phyloP scores from a whole-genome alignment of 2,329 filamentous ascomycete species.

The Trichoderma breve region DNA sequence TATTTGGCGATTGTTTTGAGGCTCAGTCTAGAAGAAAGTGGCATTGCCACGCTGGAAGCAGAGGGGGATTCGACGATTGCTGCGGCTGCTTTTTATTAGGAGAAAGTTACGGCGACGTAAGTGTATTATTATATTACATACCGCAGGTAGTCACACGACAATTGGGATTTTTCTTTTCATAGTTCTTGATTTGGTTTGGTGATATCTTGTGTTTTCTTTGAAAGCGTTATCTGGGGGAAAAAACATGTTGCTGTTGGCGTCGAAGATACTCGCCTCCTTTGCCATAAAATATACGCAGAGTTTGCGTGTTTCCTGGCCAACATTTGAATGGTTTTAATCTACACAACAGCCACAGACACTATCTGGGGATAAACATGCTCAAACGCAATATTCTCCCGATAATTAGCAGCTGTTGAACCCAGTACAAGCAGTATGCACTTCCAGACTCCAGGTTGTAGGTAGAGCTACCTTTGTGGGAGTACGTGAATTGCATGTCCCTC shows the following conservation, averaged over 20 bases:
- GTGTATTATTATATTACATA: constrained; percentile 16
- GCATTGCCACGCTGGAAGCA: background rate
- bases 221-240: background rate
- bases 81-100: background rate
- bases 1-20: constrained; percentile 3
- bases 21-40: background rate
- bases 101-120: background rate
- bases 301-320: background rate
- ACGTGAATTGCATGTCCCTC: background rate
- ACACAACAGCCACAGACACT: background rate
- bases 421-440: background rate
- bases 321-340: background rate
- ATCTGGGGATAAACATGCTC: background rate
- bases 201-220: background rate
- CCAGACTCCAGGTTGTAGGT: background rate
- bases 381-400: background rate
- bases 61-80: background rate
- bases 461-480: background rate
- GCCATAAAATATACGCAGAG: background rate
- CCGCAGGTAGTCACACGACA: background rate
- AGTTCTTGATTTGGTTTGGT: background rate
- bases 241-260: background rate
- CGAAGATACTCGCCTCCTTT: background rate
- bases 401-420: background rate
- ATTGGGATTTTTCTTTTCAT: background rate